Evolutionary conservation across 1,284 basidiomycete species (phyloP).

Genomic region (Ceratobasidium sp.): DNA sequence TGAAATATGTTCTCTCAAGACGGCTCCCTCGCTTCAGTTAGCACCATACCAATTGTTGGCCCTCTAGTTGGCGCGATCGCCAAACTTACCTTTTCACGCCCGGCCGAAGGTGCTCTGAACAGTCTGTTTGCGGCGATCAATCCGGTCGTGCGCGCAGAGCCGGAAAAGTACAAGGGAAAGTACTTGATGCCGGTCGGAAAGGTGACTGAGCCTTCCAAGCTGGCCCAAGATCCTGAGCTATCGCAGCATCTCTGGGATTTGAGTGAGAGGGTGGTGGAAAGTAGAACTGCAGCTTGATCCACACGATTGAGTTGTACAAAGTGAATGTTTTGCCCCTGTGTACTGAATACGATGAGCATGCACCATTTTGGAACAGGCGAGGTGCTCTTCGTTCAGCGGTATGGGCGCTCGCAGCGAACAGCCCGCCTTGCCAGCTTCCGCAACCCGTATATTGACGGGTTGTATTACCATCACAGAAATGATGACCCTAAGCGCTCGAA

Average conservation of each 20-base stretch:
- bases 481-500: neutral
- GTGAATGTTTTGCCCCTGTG: too few relatives aligned
- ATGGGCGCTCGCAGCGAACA: too few relatives aligned
- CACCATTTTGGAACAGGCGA: too few relatives aligned
- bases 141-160: slow-evolving; percentile 52
- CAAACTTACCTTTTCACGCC: slow-evolving; percentile 44
- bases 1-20: neutral
- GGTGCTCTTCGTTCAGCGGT: too few relatives aligned
- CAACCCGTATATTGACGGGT: too few relatives aligned
- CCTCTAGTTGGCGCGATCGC: neutral
- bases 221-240: slow-evolving; percentile 44
- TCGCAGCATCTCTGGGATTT: slow-evolving; percentile 50
- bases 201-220: slow-evolving; percentile 21
- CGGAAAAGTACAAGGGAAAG: slow-evolving; percentile 50
- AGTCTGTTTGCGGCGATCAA: slow-evolving; percentile 55
- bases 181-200: slow-evolving; percentile 54
- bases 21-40: neutral
- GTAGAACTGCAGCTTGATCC: neutral
- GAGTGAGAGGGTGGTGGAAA: slow-evolving; percentile 47
- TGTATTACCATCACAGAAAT: too few relatives aligned
- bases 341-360: too few relatives aligned
- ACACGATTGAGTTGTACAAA: too few relatives aligned
- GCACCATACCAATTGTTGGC: neutral
- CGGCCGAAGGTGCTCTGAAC: slow-evolving; percentile 54
- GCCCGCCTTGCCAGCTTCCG: too few relatives aligned